A percentile compares a stretch with the other conserved stretches of the same genome.
Evolutionary conservation across 2,329 filamentous ascomycete species (phyloP).

Genomic region (Tolypocladium capitatum): DNA sequence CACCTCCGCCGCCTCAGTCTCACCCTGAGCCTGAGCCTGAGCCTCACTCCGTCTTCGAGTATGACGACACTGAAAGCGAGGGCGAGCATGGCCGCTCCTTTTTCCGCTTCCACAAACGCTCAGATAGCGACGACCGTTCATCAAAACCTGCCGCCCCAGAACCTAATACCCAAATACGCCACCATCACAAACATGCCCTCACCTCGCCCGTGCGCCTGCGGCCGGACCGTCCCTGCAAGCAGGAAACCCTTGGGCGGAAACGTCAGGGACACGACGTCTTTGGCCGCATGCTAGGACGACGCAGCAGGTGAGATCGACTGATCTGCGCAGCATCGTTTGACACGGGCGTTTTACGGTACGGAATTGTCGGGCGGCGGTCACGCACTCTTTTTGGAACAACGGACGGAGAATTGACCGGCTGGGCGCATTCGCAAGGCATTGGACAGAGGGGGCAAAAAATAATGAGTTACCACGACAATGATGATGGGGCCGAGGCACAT

Average conservation of each 20-base stretch:
- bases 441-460: background rate
- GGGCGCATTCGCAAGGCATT: background rate
- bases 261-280: conserved; percentile 21
- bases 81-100: conserved; percentile 21
- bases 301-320: conserved; percentile 8
- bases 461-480: background rate
- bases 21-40: conserved; percentile 13
- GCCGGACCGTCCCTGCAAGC: conserved; percentile 1
- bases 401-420: background rate
- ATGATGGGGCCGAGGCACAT: background rate
- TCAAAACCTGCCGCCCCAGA: conserved; percentile 1
- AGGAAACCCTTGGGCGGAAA: conserved; percentile 8
- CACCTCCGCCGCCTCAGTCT: conserved; percentile 11
- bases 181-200: conserved; percentile 6
- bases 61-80: conserved; percentile 33
- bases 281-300: conserved; percentile 23
- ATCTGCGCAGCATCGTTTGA: background rate
- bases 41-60: conserved; percentile 33
- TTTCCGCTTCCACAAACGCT: conserved; percentile 28
- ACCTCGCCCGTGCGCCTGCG: conserved; percentile 9
- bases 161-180: background rate
- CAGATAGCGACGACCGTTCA: conserved; percentile 18
- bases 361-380: background rate
- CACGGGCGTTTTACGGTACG: background rate
- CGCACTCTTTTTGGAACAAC: background rate